Evolutionary conservation across 2,329 filamentous ascomycete genomes (phyloP).

Genomic region (Sporothrix pallida): DNA sequence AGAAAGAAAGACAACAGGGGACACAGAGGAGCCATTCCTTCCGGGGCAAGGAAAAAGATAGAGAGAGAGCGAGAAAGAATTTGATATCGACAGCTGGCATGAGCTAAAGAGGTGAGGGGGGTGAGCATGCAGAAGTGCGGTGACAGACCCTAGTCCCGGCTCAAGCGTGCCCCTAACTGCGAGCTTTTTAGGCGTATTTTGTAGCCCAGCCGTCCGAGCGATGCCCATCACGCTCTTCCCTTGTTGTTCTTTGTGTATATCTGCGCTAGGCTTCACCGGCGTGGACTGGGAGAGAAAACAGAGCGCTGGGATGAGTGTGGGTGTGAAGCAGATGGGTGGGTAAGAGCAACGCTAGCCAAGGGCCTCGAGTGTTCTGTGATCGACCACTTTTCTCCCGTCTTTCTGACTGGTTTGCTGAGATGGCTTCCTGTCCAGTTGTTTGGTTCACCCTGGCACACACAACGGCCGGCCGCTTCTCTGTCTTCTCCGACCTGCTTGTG

Average conservation of each 20-base stretch:
- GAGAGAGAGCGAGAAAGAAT: neutral
- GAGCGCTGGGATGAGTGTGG: slow-evolving; percentile 13
- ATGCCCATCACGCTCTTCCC: neutral
- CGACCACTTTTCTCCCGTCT: neutral
- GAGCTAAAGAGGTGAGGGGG: neutral
- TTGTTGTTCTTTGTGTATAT: neutral
- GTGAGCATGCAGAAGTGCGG: slow-evolving; percentile 11
- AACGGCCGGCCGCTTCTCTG: neutral
- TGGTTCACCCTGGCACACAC: neutral
- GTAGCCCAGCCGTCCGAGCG: slow-evolving; percentile 1
- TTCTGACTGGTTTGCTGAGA: neutral
- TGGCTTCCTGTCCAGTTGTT: slow-evolving; percentile 1
- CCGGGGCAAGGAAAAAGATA: too few relatives aligned
- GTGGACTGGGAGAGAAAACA: neutral
- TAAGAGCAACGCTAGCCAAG: slow-evolving; percentile 26
- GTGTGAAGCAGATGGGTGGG: slow-evolving; percentile 25
- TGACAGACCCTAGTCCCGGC: slow-evolving; percentile 21
- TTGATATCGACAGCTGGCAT: slow-evolving; percentile 17
- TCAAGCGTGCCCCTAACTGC: slow-evolving; percentile 19
- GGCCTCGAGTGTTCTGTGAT: slow-evolving; percentile 35
- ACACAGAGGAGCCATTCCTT: neutral
- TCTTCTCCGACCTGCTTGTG: neutral
- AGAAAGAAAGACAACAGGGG: neutral
- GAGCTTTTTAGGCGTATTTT: slow-evolving; percentile 17
- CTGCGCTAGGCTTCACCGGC: slow-evolving; percentile 8